Evolutionary conservation across 2,329 filamentous ascomycete species (phyloP).

Genomic region (Neonectria sp.): DNA sequence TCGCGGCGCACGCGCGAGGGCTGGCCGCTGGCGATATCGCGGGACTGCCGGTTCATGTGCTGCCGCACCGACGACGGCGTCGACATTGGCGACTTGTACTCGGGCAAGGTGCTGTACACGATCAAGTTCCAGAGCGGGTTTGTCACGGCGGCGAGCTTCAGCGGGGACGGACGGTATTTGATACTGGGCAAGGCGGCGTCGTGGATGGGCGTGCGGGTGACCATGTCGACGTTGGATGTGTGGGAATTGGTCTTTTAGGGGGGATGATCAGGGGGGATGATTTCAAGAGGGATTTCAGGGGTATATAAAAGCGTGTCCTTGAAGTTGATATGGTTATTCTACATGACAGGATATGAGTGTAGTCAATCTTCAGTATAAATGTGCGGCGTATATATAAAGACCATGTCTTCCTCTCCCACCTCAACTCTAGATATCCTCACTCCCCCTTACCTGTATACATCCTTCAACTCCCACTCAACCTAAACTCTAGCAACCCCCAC

Average conservation of each 20-base stretch:
- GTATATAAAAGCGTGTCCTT: not conserved
- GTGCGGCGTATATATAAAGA: not conserved
- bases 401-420: not conserved
- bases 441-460: too few species aligned
- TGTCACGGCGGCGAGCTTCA: conserved; percentile 53
- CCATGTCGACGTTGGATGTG: conserved; percentile 47
- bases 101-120: conserved; percentile 53
- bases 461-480: too few species aligned
- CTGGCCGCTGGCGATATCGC: conserved; percentile 55
- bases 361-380: not conserved
- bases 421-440: too few species aligned
- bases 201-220: conserved; percentile 41
- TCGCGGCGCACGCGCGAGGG: conserved; percentile 50
- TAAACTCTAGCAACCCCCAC: too few species aligned
- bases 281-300: not conserved
- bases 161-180: conserved; percentile 47
- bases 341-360: not conserved
- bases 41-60: conserved; percentile 53
- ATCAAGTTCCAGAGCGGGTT: conserved; percentile 49
- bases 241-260: conserved; percentile 48
- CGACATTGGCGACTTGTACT: conserved; percentile 53
- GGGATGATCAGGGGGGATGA: conserved; percentile 6
- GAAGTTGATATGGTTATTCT: not conserved
- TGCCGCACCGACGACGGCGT: conserved; percentile 55
- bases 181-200: conserved; percentile 50